Evolutionary conservation across 768 basidiomycete species (phyloP).

Genomic region (Tylopilus sp.): DNA sequence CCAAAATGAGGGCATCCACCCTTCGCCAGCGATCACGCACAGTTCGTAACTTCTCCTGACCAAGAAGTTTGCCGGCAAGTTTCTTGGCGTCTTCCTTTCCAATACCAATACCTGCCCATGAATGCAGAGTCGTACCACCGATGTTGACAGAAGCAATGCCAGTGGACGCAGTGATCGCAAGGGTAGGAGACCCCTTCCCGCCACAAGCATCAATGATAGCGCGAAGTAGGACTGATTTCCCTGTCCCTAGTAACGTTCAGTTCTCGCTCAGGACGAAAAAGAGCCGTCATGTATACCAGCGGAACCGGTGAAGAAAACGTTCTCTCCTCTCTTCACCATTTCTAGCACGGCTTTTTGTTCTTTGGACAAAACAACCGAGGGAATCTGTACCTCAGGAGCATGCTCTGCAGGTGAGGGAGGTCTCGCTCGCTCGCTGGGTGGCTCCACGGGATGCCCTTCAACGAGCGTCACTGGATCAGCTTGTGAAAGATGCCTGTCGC

Average conservation of each 20-base stretch:
- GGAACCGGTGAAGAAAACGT: constrained; percentile 83
- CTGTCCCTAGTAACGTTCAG: constrained; percentile 50
- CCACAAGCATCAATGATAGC: constrained; percentile 61
- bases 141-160: constrained; percentile 83
- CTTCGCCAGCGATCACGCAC: constrained; percentile 60
- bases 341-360: constrained; percentile 51
- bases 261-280: background rate
- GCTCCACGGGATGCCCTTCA: background rate
- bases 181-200: constrained; percentile 28
- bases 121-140: constrained; percentile 77
- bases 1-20: constrained; percentile 70
- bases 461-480: background rate
- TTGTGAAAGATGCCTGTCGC: background rate
- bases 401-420: background rate
- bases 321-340: constrained; percentile 55
- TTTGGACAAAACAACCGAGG: constrained; percentile 40
- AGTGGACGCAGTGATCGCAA: constrained; percentile 81
- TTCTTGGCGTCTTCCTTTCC: constrained; percentile 54
- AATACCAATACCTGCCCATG: constrained; percentile 78
- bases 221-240: constrained; percentile 78
- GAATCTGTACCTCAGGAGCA: background rate
- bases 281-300: constrained; percentile 44
- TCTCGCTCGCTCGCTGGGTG: background rate
- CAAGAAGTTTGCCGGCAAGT: constrained; percentile 52
- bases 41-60: constrained; percentile 34